A percentile compares a stretch with the other conserved stretches of the same genome.
These are phyloP conservation scores for Aureobasidium subglaciale DNA, from an alignment of 2,329 filamentous ascomycete genomes.

Conservation along the genomic window DNA sequence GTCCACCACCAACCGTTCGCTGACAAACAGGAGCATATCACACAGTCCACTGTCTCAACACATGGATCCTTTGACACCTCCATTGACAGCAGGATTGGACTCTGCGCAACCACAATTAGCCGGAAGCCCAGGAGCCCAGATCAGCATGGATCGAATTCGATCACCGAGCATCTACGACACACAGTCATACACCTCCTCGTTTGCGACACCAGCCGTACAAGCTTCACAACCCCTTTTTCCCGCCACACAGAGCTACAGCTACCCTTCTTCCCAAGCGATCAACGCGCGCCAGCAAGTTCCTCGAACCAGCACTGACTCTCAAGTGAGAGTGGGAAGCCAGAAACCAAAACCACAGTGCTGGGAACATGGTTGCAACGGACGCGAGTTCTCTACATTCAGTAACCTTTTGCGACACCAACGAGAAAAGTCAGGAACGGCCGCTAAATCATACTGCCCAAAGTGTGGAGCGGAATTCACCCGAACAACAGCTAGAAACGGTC, in stretches of 20 bases:
- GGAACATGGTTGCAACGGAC: constrained; percentile 94
- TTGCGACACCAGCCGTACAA: neutral
- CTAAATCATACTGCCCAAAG: constrained; percentile 82
- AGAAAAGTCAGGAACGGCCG: constrained; percentile 85
- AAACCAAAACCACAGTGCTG: constrained; percentile 88
- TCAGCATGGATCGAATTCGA: constrained; percentile 8
- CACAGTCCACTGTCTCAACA: constrained; percentile 28
- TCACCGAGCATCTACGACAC: constrained; percentile 14
- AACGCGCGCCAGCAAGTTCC: constrained; percentile 5
- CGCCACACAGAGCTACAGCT: constrained; percentile 13
- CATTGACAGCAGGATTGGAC: constrained; percentile 8
- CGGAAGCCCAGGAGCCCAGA: constrained; percentile 3
- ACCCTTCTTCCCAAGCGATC: constrained; percentile 10
- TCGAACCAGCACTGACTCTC: constrained; percentile 20
- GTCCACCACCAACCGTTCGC: constrained; percentile 21
- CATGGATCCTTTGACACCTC: constrained; percentile 18
- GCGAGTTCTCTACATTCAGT: constrained; percentile 94
- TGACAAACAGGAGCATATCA: constrained; percentile 28
- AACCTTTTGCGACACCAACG: constrained; percentile 87
- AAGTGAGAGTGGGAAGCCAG: constrained; percentile 30
- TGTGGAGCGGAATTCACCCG: constrained; percentile 91
- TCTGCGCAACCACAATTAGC: neutral
- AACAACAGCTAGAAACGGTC: constrained; percentile 81
- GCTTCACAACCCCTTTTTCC: constrained; percentile 2
- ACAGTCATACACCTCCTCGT: neutral